phyloP scores from a whole-genome alignment of 1,284 basidiomycete genomes.

The Ceratobasidium sp. region DNA sequence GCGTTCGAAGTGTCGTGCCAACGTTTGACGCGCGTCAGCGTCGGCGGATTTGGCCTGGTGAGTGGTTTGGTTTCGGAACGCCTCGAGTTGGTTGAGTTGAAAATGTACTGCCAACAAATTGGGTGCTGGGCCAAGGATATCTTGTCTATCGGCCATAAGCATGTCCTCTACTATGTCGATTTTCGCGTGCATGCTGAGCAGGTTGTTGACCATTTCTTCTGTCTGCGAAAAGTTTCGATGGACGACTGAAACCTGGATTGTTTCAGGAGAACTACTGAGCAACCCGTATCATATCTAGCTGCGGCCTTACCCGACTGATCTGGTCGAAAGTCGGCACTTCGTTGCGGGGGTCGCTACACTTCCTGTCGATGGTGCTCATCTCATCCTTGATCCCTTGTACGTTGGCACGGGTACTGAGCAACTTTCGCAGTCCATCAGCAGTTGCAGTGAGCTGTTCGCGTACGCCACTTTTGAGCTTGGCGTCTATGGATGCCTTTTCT shows the following conservation, averaged over 20 bases:
- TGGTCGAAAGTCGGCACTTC: constrained; percentile 88
- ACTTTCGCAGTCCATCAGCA: constrained; percentile 86
- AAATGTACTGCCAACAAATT: constrained; percentile 93
- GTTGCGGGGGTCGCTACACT: constrained; percentile 79
- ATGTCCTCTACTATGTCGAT: constrained; percentile 84
- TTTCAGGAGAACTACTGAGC: constrained; percentile 9
- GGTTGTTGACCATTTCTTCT: constrained; percentile 93
- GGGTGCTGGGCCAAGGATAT: constrained; percentile 84
- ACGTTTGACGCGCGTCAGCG: constrained; percentile 73
- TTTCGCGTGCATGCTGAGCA: constrained; percentile 89
- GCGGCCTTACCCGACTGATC: constrained; percentile 82
- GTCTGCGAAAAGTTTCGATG: constrained; percentile 96
- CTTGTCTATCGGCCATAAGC: constrained; percentile 77
- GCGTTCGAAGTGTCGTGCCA: constrained; percentile 88
- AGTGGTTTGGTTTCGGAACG: constrained; percentile 93
- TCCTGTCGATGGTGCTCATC: constrained; percentile 88
- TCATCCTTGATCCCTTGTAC: constrained; percentile 92
- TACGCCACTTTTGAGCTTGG: constrained; percentile 90
- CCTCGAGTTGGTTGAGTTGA: constrained; percentile 89
- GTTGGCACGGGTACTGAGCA: constrained; percentile 84
- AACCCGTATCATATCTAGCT: not conserved
- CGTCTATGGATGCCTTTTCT: constrained; percentile 96
- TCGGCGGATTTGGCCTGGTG: constrained; percentile 90
- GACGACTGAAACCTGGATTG: constrained; percentile 86
- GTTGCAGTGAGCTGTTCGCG: constrained; percentile 95